Base-by-base conservation (phyloP, 2,329 filamentous ascomycete genomes). In the Calonectria pseudoturangicola region DNA sequence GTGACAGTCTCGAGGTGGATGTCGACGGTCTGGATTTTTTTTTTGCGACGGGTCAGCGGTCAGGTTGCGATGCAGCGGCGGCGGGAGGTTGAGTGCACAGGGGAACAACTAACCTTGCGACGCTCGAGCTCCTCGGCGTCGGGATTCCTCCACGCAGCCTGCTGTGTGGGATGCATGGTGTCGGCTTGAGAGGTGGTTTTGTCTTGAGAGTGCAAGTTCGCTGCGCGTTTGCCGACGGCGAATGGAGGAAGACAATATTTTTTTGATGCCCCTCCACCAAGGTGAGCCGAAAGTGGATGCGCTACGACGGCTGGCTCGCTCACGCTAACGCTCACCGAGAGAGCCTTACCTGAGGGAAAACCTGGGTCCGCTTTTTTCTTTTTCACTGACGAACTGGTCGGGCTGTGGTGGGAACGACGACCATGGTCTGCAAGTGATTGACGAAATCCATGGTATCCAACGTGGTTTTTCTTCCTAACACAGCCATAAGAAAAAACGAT, bases 1-100 rank as follows among this genome's bases (percentile, higher is more conserved):
- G 93, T 94, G 81, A 99, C 94, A 27, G 95, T 98, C 86, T 99
- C 97, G 78, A 92, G 88, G 84, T 97, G 95, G 86, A 99, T 92
- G 79, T 93, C 92, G 81, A 99, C 93, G 79, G 94, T 93, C 94
- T 98, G 25, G 12, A 27, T 39, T 60, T 70, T 71, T 58, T 60
- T 63, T 30, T 25, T 39, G 45, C 45, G 45, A 48, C 18, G 45
- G 36, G 21, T 21, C 54, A 41, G 47, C 45, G 66, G 70, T 60
- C 41, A 67, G 39, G 21, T 48, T 60, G 79, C 36, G 47, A 60
- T 56, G 27, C 65, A 36, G 9, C 7, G 6, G 41, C 25, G n/a
- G 1, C 21, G 21, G 18, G 5, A 16, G 50, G 18, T 18, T 4
- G 25, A 43, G n/a, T 4, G 9, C 13, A 2, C n/a, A n/a, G 30